phyloP scores from a whole-genome alignment of 164 flowering plant species.

The Cinnamomum chago region DNA sequence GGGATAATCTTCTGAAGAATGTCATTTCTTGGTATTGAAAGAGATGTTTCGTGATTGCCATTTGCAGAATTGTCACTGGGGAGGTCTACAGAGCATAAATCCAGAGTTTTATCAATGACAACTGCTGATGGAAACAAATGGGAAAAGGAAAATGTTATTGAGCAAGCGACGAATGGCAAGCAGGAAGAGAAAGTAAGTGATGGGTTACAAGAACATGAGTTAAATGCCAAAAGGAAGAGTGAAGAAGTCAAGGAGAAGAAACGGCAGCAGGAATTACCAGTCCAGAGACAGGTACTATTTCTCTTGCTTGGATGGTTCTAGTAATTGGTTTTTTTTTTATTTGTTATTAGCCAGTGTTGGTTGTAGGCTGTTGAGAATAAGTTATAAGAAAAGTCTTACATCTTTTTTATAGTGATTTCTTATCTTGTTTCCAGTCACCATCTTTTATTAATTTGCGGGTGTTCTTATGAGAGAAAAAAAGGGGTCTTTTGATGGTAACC shows the following conservation, averaged over 20 bases:
- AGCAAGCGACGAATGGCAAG: constrained; percentile 31
- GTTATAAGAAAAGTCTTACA: not conserved
- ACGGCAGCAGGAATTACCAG: not conserved
- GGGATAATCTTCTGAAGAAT: not conserved
- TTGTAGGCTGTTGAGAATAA: not conserved
- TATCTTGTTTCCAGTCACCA: not conserved
- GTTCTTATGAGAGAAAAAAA: too few relatives aligned
- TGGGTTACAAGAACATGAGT: not conserved
- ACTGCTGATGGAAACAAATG: constrained; percentile 13
- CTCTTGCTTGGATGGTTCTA: not conserved
- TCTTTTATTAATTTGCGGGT: not conserved
- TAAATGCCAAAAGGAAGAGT: not conserved
- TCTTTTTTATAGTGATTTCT: not conserved
- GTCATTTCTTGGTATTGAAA: not conserved
- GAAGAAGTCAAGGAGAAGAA: not conserved
- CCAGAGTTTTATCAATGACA: constrained; percentile 46
- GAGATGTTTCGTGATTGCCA: not conserved
- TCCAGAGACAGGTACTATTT: not conserved
- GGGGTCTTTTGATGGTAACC: too few relatives aligned
- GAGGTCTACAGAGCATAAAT: constrained; percentile 39
- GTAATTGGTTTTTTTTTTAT: too few relatives aligned
- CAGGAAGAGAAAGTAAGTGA: not conserved
- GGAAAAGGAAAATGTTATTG: constrained; percentile 40
- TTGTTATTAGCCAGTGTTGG: not conserved
- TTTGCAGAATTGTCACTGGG: constrained; percentile 20